Evolutionary conservation across 2,329 filamentous ascomycete genomes (phyloP).

Genomic region (Trichoderma atrobrunneum): DNA sequence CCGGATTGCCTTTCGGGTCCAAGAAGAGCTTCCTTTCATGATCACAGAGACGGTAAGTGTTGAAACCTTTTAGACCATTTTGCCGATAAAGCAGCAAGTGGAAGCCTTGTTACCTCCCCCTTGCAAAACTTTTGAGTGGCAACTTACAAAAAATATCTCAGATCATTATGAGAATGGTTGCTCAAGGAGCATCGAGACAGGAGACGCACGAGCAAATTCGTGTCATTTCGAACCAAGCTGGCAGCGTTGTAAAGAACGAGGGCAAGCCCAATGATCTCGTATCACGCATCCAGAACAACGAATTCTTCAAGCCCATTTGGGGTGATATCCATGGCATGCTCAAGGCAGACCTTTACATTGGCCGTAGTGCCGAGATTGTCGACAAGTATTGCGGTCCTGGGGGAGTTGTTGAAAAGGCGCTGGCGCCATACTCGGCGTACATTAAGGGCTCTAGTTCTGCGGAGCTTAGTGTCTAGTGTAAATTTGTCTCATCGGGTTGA

Average conservation of each 20-base stretch:
- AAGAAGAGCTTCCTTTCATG: slow-evolving; percentile 80
- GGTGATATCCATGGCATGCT: slow-evolving; percentile 66
- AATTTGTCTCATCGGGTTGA: neutral
- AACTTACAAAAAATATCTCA: neutral
- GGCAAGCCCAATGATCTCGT: slow-evolving; percentile 80
- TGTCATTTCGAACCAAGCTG: slow-evolving; percentile 75
- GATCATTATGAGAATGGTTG: slow-evolving; percentile 75
- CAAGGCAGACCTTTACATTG: slow-evolving; percentile 47
- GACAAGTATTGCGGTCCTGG: slow-evolving; percentile 43
- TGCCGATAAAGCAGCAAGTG: no score
- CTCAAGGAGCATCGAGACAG: slow-evolving; percentile 51
- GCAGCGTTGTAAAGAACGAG: slow-evolving; percentile 54
- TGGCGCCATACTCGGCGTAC: slow-evolving; percentile 38
- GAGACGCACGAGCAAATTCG: slow-evolving; percentile 73
- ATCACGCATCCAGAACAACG: slow-evolving; percentile 66
- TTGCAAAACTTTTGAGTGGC: neutral
- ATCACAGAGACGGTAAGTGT: slow-evolving; percentile 45
- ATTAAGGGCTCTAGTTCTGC: slow-evolving; percentile 27
- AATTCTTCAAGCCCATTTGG: slow-evolving; percentile 74
- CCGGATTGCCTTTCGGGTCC: slow-evolving; percentile 63
- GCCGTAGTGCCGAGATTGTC: slow-evolving; percentile 45
- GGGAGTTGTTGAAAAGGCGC: slow-evolving; percentile 38
- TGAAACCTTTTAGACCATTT: neutral
- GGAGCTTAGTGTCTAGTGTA: slow-evolving; percentile 12
- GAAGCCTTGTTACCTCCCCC: neutral